phyloP scores from a whole-genome alignment of 202 grass and related monocot genomes.

The Digitaria exilis region DNA sequence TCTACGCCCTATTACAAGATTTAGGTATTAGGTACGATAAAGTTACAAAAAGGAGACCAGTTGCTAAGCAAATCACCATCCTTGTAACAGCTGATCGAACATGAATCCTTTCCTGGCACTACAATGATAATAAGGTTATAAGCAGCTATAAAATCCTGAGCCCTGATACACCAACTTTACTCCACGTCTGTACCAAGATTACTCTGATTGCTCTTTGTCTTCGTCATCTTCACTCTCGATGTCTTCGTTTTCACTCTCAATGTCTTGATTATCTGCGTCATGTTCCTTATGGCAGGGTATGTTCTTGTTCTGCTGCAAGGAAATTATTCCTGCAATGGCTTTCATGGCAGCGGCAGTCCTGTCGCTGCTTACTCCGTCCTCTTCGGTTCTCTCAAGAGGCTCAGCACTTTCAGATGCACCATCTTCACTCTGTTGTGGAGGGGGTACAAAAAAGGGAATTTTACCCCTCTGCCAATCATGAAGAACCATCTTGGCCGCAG shows the following conservation, averaged over 20 bases:
- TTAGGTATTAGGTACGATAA: neutral
- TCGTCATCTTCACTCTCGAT: neutral
- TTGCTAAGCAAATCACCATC: neutral
- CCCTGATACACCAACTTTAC: neutral
- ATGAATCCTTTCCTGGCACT: neutral
- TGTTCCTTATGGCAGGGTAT: conserved; percentile 69
- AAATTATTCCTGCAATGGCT: conserved; percentile 80
- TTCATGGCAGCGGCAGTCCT: conserved; percentile 78
- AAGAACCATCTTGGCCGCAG: conserved; percentile 86
- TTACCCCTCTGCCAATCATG: conserved; percentile 99
- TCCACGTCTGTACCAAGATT: neutral
- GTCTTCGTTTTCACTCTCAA: conserved; percentile 2
- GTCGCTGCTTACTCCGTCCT: conserved; percentile 58
- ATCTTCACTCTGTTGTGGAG: conserved; percentile 50
- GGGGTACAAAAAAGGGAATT: conserved; percentile 94
- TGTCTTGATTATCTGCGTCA: conserved; percentile 22
- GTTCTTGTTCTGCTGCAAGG: conserved; percentile 71
- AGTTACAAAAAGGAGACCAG: neutral
- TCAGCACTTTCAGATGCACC: conserved; percentile 38
- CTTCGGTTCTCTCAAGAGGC: conserved; percentile 43
- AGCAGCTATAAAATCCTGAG: neutral
- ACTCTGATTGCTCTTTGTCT: conserved; percentile 43
- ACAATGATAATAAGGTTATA: neutral
- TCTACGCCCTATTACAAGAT: conserved; percentile 17
- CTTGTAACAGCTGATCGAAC: neutral